Evolutionary conservation across 352 stramenopile genomes (phyloP), one percentile per base, ranked within the genome.

Genomic region (Pythium plurisporium): DNA sequence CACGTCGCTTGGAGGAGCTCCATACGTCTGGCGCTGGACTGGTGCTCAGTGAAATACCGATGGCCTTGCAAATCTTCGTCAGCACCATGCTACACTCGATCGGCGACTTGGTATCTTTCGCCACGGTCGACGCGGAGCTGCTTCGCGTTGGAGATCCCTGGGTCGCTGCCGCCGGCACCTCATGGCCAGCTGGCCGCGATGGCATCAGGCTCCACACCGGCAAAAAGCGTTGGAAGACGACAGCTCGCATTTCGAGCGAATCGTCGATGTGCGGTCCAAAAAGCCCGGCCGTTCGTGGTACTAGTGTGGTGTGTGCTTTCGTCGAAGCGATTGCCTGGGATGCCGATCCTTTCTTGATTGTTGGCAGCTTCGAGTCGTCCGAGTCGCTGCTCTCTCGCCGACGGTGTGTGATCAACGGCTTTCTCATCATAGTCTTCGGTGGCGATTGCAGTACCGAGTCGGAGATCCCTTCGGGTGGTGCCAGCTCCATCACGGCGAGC

Each of bases 11-110:
- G 48, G 41, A 15, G 53, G 58, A 7, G 50, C 47, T 10, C 63
- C 62, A 64, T 2, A 54, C 31, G 23, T 54, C 41, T 10, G 55
- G 55, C 12, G 44, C 31, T 14, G 58, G 31, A 2, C 55, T 62
- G 22, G 59, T 26, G 9, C 22, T 36, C 17, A 83, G 42, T 7
- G 66, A 62, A 33, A 86, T 84, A 3, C 79, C 79, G 0, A 81
- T 62, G 1, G 65, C 43, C 48, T 86, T 85, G 64, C 72, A 83
- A 9, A 89, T 44, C 51, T 82, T 85, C 25, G 75, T 74, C 38
- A 87, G 73, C 9, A 70, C 46, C 65, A 82, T 77, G 42, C 54
- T 77, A 54, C 76, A 86, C 49, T 87, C 76, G 23, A 82, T 74
- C 17, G 72, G 49, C 7, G 79, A 80, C 40, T 72, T 80, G 27